Evolutionary conservation across 306 rosid species (phyloP).

Genomic region (Cucurbita maxima): DNA sequence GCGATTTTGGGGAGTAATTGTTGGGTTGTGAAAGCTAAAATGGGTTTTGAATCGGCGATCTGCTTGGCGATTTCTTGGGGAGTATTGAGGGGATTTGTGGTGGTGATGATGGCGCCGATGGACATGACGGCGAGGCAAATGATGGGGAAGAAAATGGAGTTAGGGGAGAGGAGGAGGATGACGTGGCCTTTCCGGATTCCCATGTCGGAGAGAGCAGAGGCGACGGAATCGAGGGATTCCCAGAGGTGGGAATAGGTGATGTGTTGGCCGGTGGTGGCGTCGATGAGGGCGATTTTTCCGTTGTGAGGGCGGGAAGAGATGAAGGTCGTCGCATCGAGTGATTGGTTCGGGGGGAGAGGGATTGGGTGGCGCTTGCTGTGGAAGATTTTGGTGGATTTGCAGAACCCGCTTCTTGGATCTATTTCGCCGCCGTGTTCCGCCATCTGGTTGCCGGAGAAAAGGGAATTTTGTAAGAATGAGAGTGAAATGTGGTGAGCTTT

Average conservation of each 20-base stretch:
- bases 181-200: conserved; percentile 68
- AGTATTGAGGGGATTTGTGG: conserved; percentile 89
- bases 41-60: conserved; percentile 54
- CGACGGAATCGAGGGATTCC: conserved; percentile 42
- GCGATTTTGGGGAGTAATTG: conserved; percentile 40
- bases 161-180: conserved; percentile 68
- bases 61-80: conserved; percentile 62
- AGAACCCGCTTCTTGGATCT: conserved; percentile 54
- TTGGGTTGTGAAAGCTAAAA: conserved; percentile 55
- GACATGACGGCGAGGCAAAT: conserved; percentile 78
- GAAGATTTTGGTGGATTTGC: conserved; percentile 41
- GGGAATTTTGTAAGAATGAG: background rate
- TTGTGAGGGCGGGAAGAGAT: conserved; percentile 65
- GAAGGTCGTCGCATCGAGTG: conserved; percentile 56
- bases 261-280: conserved; percentile 55
- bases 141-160: conserved; percentile 61
- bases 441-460: background rate
- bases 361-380: conserved; percentile 53
- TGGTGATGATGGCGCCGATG: conserved; percentile 79
- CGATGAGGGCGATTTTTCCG: conserved; percentile 59
- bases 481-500: background rate
- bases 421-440: conserved; percentile 5
- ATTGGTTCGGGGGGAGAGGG: conserved; percentile 40
- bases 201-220: conserved; percentile 36
- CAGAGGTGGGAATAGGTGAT: conserved; percentile 54